Evolutionary conservation across 2,329 filamentous ascomycete species (phyloP).

Genomic region (Epichloe sibirici): DNA sequence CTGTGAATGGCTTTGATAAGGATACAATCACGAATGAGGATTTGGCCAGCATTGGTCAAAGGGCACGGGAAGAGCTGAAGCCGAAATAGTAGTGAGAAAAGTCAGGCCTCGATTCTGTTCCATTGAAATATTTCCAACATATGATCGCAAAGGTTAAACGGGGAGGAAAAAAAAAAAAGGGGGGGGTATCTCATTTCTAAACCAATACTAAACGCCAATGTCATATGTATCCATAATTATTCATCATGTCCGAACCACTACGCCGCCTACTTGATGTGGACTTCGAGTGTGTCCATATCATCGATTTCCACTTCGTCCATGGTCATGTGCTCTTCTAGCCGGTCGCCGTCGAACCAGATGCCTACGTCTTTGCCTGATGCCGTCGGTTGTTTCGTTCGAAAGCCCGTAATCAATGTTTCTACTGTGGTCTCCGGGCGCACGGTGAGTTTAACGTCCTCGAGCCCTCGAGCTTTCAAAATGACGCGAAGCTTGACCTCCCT

Average conservation of each 20-base stretch:
- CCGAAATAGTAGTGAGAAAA: neutral
- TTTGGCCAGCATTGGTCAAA: neutral
- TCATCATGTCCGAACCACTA: neutral
- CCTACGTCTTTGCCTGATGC: constrained; percentile 39
- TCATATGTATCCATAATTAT: neutral
- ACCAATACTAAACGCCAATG: neutral
- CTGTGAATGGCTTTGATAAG: neutral
- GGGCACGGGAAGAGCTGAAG: neutral
- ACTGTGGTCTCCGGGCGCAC: constrained; percentile 45
- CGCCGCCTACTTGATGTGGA: constrained; percentile 35
- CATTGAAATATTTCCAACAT: neutral
- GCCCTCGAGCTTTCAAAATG: constrained; percentile 39
- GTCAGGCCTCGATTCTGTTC: neutral
- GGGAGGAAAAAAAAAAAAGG: neutral
- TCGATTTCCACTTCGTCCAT: constrained; percentile 59
- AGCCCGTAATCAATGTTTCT: constrained; percentile 48
- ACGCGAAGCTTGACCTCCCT: constrained; percentile 32
- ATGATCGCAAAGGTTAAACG: neutral
- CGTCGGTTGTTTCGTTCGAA: constrained; percentile 42
- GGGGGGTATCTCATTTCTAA: neutral
- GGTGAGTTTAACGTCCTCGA: constrained; percentile 37
- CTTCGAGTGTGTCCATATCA: constrained; percentile 65
- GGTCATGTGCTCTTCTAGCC: constrained; percentile 45
- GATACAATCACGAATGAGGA: neutral
- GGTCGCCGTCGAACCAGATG: constrained; percentile 66